Conservation (phyloP, 83 land plant genomes). For the Diphasiastrum complanatum region DNA sequence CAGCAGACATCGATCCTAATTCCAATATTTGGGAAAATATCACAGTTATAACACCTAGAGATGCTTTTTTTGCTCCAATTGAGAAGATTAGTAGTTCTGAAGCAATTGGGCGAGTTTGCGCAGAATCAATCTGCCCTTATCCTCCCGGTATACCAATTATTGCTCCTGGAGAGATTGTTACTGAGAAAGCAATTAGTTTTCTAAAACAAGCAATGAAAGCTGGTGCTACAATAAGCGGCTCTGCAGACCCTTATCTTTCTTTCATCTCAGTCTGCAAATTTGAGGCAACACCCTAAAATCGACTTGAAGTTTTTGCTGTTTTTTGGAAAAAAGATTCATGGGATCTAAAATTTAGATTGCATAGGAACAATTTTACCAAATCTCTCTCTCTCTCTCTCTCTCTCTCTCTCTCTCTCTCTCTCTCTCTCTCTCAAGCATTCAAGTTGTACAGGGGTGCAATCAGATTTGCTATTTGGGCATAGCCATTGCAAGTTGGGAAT, state of each 20-base stretch:
- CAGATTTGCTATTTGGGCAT: too few relatives aligned
- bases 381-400: too few relatives aligned
- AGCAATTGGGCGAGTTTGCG: slow-evolving; percentile 56
- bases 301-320: too few relatives aligned
- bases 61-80: slow-evolving; percentile 60
- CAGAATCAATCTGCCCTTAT: slow-evolving; percentile 76
- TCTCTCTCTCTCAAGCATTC: too few relatives aligned
- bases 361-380: too few relatives aligned
- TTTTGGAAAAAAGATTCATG: too few relatives aligned
- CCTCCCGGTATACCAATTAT: slow-evolving; percentile 90
- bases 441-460: too few relatives aligned
- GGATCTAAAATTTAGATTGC: too few relatives aligned
- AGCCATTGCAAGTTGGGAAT: too few relatives aligned
- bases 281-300: background rate
- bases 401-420: too few relatives aligned
- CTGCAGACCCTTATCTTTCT: slow-evolving; percentile 49
- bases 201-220: slow-evolving; percentile 31
- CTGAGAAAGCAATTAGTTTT: slow-evolving; percentile 47
- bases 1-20: background rate
- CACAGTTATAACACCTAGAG: slow-evolving; percentile 54
- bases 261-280: slow-evolving; percentile 41
- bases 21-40: background rate
- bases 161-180: slow-evolving; percentile 73
- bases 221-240: slow-evolving; percentile 68
- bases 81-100: slow-evolving; percentile 40